Percentiles rank a stretch among this genome's conserved stretches.
phyloP scores from a whole-genome alignment of 2,329 filamentous ascomycete genomes.

The Thelonectria olida region DNA sequence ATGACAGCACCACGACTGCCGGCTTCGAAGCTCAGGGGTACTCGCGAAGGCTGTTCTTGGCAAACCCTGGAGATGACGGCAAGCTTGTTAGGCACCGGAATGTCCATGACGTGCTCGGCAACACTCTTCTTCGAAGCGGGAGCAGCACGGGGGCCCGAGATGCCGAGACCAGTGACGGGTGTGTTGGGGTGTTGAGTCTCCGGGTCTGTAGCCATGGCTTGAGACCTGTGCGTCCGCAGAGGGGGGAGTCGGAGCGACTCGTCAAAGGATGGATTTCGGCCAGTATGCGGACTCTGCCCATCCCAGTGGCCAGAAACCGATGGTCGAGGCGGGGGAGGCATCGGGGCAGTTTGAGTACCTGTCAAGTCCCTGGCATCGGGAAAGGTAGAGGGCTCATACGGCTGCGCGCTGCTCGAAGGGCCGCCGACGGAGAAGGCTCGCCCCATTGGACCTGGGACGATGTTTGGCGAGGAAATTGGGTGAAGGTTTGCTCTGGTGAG shows the following conservation, averaged over 20 bases:
- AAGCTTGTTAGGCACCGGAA: constrained; percentile 80
- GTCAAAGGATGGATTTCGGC: constrained; percentile 60
- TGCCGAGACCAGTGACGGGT: constrained; percentile 41
- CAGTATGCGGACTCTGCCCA: constrained; percentile 42
- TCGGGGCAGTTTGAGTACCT: constrained; percentile 50
- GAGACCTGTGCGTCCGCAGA: constrained; percentile 56
- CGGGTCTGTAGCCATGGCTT: constrained; percentile 35
- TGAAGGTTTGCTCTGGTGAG: constrained; percentile 57
- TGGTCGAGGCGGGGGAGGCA: constrained; percentile 65
- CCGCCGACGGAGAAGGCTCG: constrained; percentile 35
- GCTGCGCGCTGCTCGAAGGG: constrained; percentile 25
- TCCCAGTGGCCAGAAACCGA: constrained; percentile 41
- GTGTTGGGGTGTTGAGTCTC: constrained; percentile 40
- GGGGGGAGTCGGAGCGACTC: constrained; percentile 64
- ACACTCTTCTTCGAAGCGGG: constrained; percentile 53
- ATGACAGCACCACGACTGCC: constrained; percentile 79
- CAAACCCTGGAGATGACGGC: constrained; percentile 79
- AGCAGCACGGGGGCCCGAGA: constrained; percentile 31
- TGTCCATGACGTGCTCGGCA: constrained; percentile 78
- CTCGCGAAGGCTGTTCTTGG: constrained; percentile 65
- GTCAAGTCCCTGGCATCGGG: constrained; percentile 44
- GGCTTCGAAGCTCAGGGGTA: constrained; percentile 42
- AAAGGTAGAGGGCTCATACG: constrained; percentile 38
- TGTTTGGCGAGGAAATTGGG: constrained; percentile 30
- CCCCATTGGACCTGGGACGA: constrained; percentile 12